phyloP scores from a whole-genome alignment of 768 basidiomycete species.

The Russula lepida region DNA sequence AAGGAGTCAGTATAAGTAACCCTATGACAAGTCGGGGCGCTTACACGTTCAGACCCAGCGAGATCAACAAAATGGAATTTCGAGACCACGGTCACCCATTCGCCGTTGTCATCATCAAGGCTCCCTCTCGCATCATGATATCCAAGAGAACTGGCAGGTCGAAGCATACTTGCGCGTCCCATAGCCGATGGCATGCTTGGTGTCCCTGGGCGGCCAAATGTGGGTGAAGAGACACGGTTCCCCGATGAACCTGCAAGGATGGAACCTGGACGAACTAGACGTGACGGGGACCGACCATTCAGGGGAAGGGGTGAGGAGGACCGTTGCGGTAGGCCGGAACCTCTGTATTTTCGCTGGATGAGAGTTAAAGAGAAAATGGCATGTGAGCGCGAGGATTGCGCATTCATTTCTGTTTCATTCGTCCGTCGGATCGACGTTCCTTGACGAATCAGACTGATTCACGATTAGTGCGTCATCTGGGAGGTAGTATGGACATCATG shows the following conservation, averaged over 20 bases:
- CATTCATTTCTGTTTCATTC: slow-evolving; percentile 98
- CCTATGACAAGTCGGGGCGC: slow-evolving; percentile 24
- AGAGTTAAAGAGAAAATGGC: slow-evolving; percentile 97
- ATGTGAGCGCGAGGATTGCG: slow-evolving; percentile 95
- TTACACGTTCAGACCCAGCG: slow-evolving; percentile 89
- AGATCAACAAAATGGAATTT: slow-evolving; percentile 99
- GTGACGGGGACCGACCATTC: slow-evolving; percentile 65
- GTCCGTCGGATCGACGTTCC: slow-evolving; percentile 89
- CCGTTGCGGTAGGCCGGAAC: slow-evolving; percentile 59
- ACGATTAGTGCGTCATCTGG: slow-evolving; percentile 15
- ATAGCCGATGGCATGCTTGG: slow-evolving; percentile 75
- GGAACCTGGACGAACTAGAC: slow-evolving; percentile 77
- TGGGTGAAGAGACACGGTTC: slow-evolving; percentile 64
- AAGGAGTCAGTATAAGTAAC: slow-evolving; percentile 16
- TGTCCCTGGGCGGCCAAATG: slow-evolving; percentile 67
- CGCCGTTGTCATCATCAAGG: slow-evolving; percentile 57
- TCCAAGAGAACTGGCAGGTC: slow-evolving; percentile 67
- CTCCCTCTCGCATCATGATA: slow-evolving; percentile 21
- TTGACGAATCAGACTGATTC: slow-evolving; percentile 70
- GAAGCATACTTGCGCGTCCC: slow-evolving; percentile 50
- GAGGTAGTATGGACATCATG: not conserved
- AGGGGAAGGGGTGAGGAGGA: slow-evolving; percentile 73
- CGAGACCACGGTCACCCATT: slow-evolving; percentile 85
- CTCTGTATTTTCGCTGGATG: slow-evolving; percentile 80
- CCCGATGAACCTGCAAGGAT: slow-evolving; percentile 43